Percentiles rank a stretch among this genome's conserved stretches.
Evolutionary conservation across 345 rosid species (phyloP).

Genomic region (Brassica incana): DNA sequence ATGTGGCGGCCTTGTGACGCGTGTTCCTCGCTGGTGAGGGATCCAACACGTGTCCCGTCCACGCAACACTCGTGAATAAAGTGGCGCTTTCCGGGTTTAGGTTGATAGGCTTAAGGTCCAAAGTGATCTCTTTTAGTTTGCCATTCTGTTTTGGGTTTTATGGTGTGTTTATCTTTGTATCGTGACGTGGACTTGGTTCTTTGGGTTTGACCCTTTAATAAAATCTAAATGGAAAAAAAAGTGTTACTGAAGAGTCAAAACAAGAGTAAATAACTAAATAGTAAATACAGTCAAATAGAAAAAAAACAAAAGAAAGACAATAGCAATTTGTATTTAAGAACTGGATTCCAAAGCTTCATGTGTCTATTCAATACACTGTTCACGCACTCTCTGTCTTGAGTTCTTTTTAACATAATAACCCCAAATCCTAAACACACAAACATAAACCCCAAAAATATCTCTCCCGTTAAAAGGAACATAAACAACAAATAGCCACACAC

Average conservation of each 20-base stretch:
- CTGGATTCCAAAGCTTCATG: conserved; percentile 31
- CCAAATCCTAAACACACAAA: conserved; percentile 29
- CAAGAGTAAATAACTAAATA: not conserved
- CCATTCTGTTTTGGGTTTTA: no score
- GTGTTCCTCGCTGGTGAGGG: no score
- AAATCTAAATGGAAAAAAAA: no score
- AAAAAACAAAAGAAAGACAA: not conserved
- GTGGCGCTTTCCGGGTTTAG: no score
- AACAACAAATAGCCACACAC: not conserved
- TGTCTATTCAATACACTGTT: conserved; percentile 24
- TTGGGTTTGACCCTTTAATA: no score
- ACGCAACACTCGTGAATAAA: no score
- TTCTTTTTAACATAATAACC: conserved; percentile 33
- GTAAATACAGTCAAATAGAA: not conserved
- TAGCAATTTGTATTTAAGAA: conserved; percentile 26
- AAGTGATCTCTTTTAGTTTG: no score
- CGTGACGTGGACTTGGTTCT: no score
- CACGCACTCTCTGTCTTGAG: conserved; percentile 23
- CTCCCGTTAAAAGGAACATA: not conserved
- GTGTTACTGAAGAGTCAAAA: not conserved
- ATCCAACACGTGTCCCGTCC: no score
- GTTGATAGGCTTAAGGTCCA: no score
- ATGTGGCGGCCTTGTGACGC: no score
- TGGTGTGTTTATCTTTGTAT: no score
- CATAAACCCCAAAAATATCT: conserved; percentile 27